These are phyloP conservation scores for Narthecium ossifragum DNA, from an alignment of 106 monocot species.

Conservation along the genomic window DNA sequence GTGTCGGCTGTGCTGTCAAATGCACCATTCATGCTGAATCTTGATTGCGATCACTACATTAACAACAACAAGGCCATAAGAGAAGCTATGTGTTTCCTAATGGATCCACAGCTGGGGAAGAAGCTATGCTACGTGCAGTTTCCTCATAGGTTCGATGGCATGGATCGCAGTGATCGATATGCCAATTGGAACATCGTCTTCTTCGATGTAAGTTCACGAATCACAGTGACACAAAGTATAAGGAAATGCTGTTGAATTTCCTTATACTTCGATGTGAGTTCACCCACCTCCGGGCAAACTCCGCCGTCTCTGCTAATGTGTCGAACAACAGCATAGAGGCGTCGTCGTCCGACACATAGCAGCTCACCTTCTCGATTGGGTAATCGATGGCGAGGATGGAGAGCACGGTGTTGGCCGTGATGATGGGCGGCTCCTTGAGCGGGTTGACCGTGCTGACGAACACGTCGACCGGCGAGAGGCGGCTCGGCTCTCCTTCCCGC, in stretches of 20 bases:
- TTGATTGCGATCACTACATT: too few species aligned
- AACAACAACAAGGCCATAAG: too few species aligned
- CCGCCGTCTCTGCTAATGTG: constrained; percentile 77
- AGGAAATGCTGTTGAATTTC: too few species aligned
- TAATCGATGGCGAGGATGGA: constrained; percentile 87
- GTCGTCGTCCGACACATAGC: constrained; percentile 93
- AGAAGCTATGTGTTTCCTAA: too few species aligned
- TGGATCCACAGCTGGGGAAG: too few species aligned
- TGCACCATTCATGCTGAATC: too few species aligned
- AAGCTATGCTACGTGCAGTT: too few species aligned
- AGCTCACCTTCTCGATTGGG: constrained; percentile 79
- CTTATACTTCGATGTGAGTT: too few species aligned
- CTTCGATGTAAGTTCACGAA: constrained; percentile 58
- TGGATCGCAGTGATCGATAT: too few species aligned
- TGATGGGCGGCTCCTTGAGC: constrained; percentile 91
- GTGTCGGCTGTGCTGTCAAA: too few species aligned
- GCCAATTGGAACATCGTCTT: constrained; percentile 86
- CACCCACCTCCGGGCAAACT: constrained; percentile 88
- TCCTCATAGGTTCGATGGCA: too few species aligned
- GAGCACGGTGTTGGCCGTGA: constrained; percentile 94
- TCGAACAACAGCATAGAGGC: constrained; percentile 93
- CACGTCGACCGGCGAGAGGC: constrained; percentile 67
- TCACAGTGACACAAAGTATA: too few species aligned
- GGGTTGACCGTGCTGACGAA: constrained; percentile 94
- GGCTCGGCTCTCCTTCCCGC: constrained; percentile 47